phyloP scores from a whole-genome alignment of 257 asterid genomes.

The Echites panduratus region DNA sequence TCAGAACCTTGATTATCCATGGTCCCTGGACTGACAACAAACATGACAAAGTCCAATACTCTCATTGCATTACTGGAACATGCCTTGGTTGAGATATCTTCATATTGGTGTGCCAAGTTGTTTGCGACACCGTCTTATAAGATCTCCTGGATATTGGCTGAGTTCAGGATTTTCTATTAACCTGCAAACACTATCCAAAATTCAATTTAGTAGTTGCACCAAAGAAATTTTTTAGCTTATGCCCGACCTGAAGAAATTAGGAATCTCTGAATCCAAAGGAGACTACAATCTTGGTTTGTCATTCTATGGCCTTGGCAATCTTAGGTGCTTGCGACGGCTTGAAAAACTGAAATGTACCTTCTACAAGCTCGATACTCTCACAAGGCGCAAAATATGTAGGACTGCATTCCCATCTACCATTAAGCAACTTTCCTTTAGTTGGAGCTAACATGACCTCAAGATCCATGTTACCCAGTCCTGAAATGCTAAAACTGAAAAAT shows the following conservation, averaged over 20 bases:
- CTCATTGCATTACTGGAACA: constrained; percentile 16
- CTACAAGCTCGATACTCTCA: not conserved
- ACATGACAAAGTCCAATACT: not conserved
- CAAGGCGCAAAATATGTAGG: no score
- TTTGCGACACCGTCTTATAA: constrained; percentile 5
- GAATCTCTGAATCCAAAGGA: constrained; percentile 18
- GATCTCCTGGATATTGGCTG: not conserved
- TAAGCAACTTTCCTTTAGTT: not conserved
- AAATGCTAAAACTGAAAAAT: not conserved
- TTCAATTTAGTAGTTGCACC: constrained; percentile 21
- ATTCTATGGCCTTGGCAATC: no score
- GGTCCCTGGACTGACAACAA: constrained; percentile 1
- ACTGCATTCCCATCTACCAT: no score
- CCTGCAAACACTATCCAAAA: constrained; percentile 18
- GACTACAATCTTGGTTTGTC: not conserved
- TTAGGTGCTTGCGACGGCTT: not conserved
- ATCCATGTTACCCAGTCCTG: not conserved
- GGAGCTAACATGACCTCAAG: not conserved
- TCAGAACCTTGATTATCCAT: constrained; percentile 19
- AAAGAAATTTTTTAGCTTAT: constrained; percentile 7
- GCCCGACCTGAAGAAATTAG: constrained; percentile 29
- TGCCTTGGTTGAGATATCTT: constrained; percentile 27
- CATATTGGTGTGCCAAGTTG: constrained; percentile 17
- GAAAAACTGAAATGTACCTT: constrained; percentile 2
- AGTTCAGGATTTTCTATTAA: no score